Base-by-base conservation (phyloP, 1,139 yeast genomes). In the Yamadazyma friedrichii region DNA sequence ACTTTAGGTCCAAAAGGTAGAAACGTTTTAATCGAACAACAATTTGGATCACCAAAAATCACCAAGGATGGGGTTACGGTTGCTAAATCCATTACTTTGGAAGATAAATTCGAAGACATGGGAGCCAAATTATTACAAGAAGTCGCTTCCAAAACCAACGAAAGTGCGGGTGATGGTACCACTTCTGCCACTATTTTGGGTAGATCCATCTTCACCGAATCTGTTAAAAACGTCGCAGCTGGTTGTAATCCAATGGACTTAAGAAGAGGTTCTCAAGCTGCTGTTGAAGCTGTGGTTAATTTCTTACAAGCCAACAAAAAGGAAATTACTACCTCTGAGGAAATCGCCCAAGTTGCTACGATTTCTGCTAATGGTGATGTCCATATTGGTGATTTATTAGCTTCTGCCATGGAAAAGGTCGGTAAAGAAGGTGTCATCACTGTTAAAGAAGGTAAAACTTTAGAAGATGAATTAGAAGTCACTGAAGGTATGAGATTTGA, bases 221-320 rank as follows among this genome's bases (percentile, higher is more conserved):
- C 95, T 22, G 98, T 93, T 50, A 93, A 93, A 78, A 93, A 93
- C 60, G 98, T 93, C 43, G 98, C 98, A 48, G 98, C 98, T 48
- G 98, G 98, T 48, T 93, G 98, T 75, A 93, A 93, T 77, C 98
- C 98, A 62, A 94, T 93, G 98, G 98, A 93, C 64, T 80, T 93
- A 65, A 88, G 98, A 80, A 85, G 96, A 68, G 98, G 98, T 56
- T 84, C 97, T 43, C 98, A 93, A 74, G 94, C 96, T 52, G 98
- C 98, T 37, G 98, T 93, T 43, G 96, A 89, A 68, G 95, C 95
- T 35, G 96, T 93, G 43, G 96, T 93, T 52, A 82, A 84, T 53
- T 93, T 79, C 70, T 81, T 93, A 61, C 91, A 88, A 65, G 70
- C 81, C 60, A 85, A 93, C 81, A 91, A 89, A 78, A 91, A 88